These are phyloP conservation scores for Furculomyces boomerangus DNA, from an alignment of 371 early-diverging fungal species.

Conservation along the genomic window DNA sequence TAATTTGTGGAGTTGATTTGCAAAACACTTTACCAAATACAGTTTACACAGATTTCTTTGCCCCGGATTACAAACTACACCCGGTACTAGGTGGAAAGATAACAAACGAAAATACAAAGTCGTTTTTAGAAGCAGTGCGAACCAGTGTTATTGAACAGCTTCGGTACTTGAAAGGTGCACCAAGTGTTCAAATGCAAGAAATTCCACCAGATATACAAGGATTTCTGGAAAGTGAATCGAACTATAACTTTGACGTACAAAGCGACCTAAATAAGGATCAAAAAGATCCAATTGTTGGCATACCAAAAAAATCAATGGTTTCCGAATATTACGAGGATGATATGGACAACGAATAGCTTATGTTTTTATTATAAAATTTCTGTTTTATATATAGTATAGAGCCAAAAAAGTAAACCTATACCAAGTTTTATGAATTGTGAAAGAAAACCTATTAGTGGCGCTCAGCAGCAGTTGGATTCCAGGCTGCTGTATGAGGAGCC, in stretches of 20 bases:
- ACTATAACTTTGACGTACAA: neutral
- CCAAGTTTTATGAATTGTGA: neutral
- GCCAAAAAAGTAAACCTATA: neutral
- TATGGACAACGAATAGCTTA: neutral
- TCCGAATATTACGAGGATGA: slow-evolving; percentile 3
- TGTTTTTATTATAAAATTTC: neutral
- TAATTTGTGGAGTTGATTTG: slow-evolving; percentile 57
- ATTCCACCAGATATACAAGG: slow-evolving; percentile 49
- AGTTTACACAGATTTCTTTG: slow-evolving; percentile 52
- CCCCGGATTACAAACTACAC: slow-evolving; percentile 71
- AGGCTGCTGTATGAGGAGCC: slow-evolving; percentile 52
- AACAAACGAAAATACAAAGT: slow-evolving; percentile 78
- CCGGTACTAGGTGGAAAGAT: slow-evolving; percentile 54
- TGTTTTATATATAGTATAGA: neutral
- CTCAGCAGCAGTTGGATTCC: slow-evolving; percentile 37
- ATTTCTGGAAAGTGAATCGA: slow-evolving; percentile 39
- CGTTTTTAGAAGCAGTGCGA: slow-evolving; percentile 60
- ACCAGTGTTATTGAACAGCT: slow-evolving; percentile 81
- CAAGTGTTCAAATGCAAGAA: slow-evolving; percentile 90
- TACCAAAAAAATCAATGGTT: neutral
- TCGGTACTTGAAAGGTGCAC: slow-evolving; percentile 72
- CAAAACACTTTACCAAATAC: slow-evolving; percentile 55
- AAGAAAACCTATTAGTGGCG: slow-evolving; percentile 3
- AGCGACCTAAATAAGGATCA: neutral
- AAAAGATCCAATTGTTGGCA: neutral